These are phyloP conservation scores for Peniophora sp. DNA, from an alignment of 1,284 basidiomycete genomes.

Conservation along the genomic window DNA sequence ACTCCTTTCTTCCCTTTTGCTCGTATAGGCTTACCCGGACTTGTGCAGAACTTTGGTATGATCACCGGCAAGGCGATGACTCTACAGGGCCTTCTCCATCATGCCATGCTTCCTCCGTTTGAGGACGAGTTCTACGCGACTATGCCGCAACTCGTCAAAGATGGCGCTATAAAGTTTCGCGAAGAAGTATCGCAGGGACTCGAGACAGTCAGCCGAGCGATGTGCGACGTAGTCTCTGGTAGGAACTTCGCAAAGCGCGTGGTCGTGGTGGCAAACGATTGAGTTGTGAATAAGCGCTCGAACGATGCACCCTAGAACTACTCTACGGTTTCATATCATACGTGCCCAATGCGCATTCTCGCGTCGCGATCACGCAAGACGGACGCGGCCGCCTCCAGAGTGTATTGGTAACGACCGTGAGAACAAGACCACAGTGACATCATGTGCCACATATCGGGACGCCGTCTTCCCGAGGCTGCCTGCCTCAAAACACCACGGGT, in stretches of 20 bases:
- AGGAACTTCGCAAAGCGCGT: slow-evolving; percentile 53
- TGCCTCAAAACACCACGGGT: too few species aligned
- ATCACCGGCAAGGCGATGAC: slow-evolving; percentile 44
- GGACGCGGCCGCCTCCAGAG: too few species aligned
- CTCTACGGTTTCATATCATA: too few species aligned
- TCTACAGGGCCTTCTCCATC: slow-evolving; percentile 54
- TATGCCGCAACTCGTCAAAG: slow-evolving; percentile 40
- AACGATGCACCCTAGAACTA: too few species aligned
- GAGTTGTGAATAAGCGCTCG: slow-evolving; percentile 4
- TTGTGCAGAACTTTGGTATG: slow-evolving; percentile 17
- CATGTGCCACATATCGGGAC: not conserved
- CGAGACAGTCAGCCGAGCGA: slow-evolving; percentile 40
- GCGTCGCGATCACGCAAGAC: too few species aligned
- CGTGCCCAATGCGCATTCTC: too few species aligned
- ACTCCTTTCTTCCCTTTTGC: not conserved
- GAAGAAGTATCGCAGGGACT: slow-evolving; percentile 47
- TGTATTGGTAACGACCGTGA: too few species aligned
- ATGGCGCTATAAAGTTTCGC: slow-evolving; percentile 51
- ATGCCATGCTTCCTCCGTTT: slow-evolving; percentile 30
- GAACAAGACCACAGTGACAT: not conserved
- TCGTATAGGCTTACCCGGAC: too few species aligned
- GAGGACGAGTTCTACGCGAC: slow-evolving; percentile 38
- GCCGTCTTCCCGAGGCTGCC: not conserved
- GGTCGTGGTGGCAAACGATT: slow-evolving; percentile 37
- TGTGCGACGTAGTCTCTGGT: slow-evolving; percentile 48